phyloP scores from a whole-genome alignment of 1,284 basidiomycete species.

The Marasmius fiardii region DNA sequence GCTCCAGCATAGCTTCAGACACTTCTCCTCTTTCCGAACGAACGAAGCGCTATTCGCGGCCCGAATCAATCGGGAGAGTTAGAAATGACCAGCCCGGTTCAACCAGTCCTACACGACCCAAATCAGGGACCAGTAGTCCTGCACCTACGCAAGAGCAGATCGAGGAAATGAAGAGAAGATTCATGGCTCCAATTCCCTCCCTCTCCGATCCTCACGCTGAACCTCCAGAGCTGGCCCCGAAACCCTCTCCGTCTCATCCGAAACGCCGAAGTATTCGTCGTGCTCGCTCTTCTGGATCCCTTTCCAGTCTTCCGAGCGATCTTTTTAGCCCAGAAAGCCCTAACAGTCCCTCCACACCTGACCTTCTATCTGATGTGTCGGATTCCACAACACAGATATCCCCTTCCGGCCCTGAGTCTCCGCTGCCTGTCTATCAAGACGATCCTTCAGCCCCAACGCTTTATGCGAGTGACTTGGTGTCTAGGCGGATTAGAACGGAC shows the following conservation, averaged over 20 bases:
- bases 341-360: conserved; percentile 43
- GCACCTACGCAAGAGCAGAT: conserved; percentile 48
- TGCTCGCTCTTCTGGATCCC: conserved; percentile 23
- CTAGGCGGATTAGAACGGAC: conserved; percentile 22
- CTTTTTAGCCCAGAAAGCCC: conserved; percentile 9
- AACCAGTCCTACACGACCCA: conserved; percentile 8
- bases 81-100: background rate
- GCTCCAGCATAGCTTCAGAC: conserved; percentile 15
- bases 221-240: background rate
- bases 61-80: conserved; percentile 10
- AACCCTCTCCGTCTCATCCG: conserved; percentile 19
- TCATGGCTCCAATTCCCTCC: conserved; percentile 34
- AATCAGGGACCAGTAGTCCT: conserved; percentile 23
- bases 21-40: conserved; percentile 27
- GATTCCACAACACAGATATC: conserved; percentile 57
- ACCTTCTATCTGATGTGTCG: conserved; percentile 58
- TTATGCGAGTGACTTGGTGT: conserved; percentile 16
- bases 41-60: conserved; percentile 18
- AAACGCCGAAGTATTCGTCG: conserved; percentile 19
- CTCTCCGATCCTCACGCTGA: conserved; percentile 23
- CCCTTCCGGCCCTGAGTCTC: conserved; percentile 44
- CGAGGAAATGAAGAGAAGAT: conserved; percentile 62
- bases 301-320: conserved; percentile 17
- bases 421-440: conserved; percentile 31
- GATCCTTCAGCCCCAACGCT: conserved; percentile 23